Percentiles rank a stretch among this genome's conserved stretches.
phyloP scores from a whole-genome alignment of 2,329 filamentous ascomycete genomes.

The Botrytis byssoidea region DNA sequence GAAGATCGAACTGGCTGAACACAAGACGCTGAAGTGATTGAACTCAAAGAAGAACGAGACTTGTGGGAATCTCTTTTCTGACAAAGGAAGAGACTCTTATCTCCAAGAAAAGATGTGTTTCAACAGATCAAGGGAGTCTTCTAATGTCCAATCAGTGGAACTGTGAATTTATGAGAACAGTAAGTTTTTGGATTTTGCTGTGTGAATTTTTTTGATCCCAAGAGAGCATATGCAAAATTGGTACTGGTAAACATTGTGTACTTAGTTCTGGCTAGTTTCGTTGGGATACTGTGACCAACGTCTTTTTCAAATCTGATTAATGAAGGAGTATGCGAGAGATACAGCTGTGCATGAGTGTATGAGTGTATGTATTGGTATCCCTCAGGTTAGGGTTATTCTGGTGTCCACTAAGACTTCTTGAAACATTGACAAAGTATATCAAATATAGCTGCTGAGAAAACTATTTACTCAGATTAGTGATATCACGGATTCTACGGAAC shows the following conservation, averaged over 20 bases:
- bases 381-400: not conserved
- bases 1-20: not conserved
- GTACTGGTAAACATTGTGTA: too few species aligned
- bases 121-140: not conserved
- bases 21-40: not conserved
- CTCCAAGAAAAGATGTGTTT: not conserved
- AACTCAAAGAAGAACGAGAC: not conserved
- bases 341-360: not conserved
- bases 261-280: not conserved
- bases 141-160: not conserved
- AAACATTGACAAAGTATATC: not conserved
- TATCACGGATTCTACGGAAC: rapidly evolving
- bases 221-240: too few species aligned
- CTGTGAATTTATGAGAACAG: not conserved
- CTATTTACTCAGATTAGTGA: not conserved
- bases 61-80: not conserved
- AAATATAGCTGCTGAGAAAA: not conserved
- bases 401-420: not conserved
- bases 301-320: not conserved
- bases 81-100: not conserved
- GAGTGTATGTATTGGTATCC: not conserved
- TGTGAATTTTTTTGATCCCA: not conserved
- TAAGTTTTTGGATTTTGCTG: not conserved
- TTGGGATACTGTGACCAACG: not conserved
- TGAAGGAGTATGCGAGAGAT: rapidly evolving